Evolutionary conservation across 108 stramenopile genomes (phyloP), one percentile per base, ranked within the genome.

Genomic region (Fragilariopsis cylindrus): DNA sequence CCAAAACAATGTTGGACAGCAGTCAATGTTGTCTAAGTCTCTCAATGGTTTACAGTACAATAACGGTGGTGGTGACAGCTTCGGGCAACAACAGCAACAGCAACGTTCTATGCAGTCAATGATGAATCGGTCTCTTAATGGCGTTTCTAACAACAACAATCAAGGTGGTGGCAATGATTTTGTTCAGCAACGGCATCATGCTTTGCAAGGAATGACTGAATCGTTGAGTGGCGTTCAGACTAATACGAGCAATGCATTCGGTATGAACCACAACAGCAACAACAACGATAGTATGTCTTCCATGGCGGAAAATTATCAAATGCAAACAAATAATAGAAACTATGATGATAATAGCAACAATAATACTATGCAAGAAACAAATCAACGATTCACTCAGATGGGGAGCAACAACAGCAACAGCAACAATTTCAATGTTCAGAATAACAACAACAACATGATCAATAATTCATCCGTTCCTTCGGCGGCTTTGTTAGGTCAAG

Each of bases 391-490:
- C 30, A 30, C 30, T 30, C 30, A 30, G 30, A 63, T 44, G 62
- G 16, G 19, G 21, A 4, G 44, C 21, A 65, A 45, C 65, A 65
- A 5, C 43, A 65, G 13, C 65, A 13, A 4, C 43, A 50, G 50
- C 66, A 68, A 50, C 52, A 53, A 53, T 15, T 15, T 15, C 52
- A 53, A 53, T 53, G 12, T 15, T 15, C 15, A 15, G 48, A 49
- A 68, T 16, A n/a, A 7, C 3, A 49, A 49, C 19, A 50, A 68
- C 48, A 68, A 5, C 46, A 47, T 68, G n/a, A 47, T 49, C 4
- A 68, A 68, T 19, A 68, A 68, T 50, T 68, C 66, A 5, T 45
- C 7, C 21, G 66, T 49, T 49, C 66, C 48, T 9, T 30, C 49
- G 9, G 66, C 66, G 3, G 43, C 50, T 3, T 21, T 68, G 49